A percentile compares a stretch with the other conserved stretches of the same genome.
Evolutionary conservation across 345 rosid species (phyloP).

Genomic region (Pseudoturritis turrita): DNA sequence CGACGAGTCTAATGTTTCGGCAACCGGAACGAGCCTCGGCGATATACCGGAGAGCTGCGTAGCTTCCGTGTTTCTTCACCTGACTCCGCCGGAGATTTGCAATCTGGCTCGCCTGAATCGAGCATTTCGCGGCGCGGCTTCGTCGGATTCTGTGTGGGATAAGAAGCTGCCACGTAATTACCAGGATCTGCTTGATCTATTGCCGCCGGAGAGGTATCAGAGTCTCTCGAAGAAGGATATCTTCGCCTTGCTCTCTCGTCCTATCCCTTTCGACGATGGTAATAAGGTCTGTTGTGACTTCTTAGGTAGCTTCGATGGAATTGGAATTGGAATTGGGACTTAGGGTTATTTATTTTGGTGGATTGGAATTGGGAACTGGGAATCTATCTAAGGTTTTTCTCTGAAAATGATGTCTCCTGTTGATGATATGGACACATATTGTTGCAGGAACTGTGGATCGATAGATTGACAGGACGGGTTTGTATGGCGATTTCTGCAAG

Average conservation of each 20-base stretch:
- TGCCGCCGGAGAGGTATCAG: constrained; percentile 56
- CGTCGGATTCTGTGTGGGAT: constrained; percentile 88
- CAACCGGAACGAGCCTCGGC: constrained; percentile 60
- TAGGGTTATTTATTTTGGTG: too few relatives aligned
- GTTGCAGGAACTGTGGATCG: constrained; percentile 84
- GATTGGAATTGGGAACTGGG: neutral
- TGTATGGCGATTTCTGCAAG: constrained; percentile 79
- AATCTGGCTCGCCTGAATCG: constrained; percentile 76
- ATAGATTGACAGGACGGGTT: constrained; percentile 72
- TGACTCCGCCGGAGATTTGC: constrained; percentile 93
- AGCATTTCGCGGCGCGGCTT: constrained; percentile 85
- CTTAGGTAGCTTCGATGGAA: too few relatives aligned
- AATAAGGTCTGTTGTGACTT: constrained; percentile 44
- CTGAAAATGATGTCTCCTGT: neutral
- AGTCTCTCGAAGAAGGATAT: constrained; percentile 63
- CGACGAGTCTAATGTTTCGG: constrained; percentile 45
- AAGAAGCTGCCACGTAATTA: constrained; percentile 70
- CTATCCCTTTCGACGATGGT: constrained; percentile 62
- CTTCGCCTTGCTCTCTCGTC: constrained; percentile 71
- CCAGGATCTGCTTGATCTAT: constrained; percentile 57
- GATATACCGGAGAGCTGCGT: constrained; percentile 97
- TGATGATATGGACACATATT: neutral
- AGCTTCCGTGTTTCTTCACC: constrained; percentile 72
- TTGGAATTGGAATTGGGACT: too few relatives aligned
- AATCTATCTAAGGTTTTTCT: neutral